These are phyloP conservation scores for Ophiocordyceps unilateralis DNA, from an alignment of 2,329 filamentous ascomycete species.

Conservation along the genomic window DNA sequence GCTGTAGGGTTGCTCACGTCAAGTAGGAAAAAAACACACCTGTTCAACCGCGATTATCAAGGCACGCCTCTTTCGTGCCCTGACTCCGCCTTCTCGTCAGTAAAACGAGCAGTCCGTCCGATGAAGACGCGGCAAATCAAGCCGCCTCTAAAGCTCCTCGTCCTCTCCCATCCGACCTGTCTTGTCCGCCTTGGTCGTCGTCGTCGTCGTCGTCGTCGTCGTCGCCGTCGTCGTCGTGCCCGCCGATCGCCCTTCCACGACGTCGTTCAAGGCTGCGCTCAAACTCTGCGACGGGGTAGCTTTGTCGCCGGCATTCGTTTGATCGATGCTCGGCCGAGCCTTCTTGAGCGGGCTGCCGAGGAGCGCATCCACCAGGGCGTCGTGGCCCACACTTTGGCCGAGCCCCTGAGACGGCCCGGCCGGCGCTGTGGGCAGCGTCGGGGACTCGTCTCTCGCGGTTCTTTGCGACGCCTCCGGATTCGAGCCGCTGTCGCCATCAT, in stretches of 20 bases:
- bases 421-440: constrained; percentile 8
- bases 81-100: no score
- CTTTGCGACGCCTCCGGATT: constrained; percentile 16
- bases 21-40: background rate
- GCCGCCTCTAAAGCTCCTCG: background rate
- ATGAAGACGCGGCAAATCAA: background rate
- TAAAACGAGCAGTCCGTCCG: no score
- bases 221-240: background rate
- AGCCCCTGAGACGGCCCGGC: constrained; percentile 2
- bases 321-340: constrained; percentile 42
- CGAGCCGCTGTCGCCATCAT: constrained; percentile 38
- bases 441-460: constrained; percentile 28
- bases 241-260: constrained; percentile 2
- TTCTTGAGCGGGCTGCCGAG: constrained; percentile 63
- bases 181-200: background rate
- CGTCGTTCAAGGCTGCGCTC: constrained; percentile 17
- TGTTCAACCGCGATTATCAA: background rate
- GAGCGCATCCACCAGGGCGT: constrained; percentile 19
- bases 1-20: no score
- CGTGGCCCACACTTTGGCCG: constrained; percentile 11
- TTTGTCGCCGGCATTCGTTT: constrained; percentile 9
- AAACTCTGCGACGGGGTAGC: constrained; percentile 14
- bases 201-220: background rate
- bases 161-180: background rate
- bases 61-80: no score